Percentiles rank a stretch among this genome's conserved stretches.
These are phyloP conservation scores for Pichia kluyveri DNA, from an alignment of 805 yeast genomes.

Conservation along the genomic window DNA sequence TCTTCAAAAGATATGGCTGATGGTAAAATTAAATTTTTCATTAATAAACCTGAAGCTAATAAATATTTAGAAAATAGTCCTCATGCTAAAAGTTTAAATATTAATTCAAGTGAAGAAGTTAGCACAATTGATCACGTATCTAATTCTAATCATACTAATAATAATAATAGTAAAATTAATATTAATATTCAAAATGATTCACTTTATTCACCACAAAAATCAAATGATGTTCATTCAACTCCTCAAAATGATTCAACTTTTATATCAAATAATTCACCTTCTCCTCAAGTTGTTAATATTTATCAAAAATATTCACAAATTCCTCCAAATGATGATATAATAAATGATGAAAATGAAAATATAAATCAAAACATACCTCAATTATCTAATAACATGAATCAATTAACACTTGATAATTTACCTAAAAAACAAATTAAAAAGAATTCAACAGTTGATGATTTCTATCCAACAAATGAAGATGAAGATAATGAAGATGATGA, in stretches of 20 bases:
- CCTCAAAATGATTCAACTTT: neutral
- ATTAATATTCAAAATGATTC: neutral
- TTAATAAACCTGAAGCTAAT: conserved; percentile 6
- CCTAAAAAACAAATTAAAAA: conserved; percentile 3
- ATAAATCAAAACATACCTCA: too few relatives aligned
- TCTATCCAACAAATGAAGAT: conserved; percentile 14
- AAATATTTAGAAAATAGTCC: conserved; percentile 9
- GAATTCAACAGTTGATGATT: conserved; percentile 8
- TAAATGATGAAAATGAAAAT: neutral
- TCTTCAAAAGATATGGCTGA: conserved; percentile 18
- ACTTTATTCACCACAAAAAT: neutral
- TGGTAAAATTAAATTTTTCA: conserved; percentile 17
- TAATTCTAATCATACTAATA: too few relatives aligned
- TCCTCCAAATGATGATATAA: conserved; percentile 12
- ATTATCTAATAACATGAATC: too few relatives aligned
- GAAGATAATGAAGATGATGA: conserved; percentile 13
- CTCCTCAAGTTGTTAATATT: conserved; percentile 24
- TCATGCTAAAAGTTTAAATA: neutral
- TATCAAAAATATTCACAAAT: conserved; percentile 27
- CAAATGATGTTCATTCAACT: neutral
- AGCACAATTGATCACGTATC: neutral
- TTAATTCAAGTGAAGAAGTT: conserved; percentile 1
- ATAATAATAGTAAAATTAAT: too few relatives aligned
- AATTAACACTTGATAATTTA: too few relatives aligned
- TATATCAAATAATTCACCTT: conserved; percentile 7